Conservation (phyloP, 257 asterid species). For the Solanum habrochaites region DNA sequence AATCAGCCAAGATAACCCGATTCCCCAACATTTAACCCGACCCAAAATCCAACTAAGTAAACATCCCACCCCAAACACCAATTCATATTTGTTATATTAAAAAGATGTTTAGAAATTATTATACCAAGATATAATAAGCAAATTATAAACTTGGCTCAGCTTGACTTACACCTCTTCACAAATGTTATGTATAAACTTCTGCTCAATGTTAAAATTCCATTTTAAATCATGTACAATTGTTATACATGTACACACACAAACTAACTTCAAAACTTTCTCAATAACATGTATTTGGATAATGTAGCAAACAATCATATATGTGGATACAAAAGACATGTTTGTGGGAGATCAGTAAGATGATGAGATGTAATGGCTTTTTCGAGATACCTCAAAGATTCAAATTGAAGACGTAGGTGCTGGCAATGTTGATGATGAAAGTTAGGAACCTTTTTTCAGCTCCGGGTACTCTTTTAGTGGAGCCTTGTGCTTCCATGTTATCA, state of each 20-base stretch:
- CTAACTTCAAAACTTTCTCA: constrained; percentile 3
- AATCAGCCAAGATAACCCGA: no score
- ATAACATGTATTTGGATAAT: neutral
- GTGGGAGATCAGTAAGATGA: neutral
- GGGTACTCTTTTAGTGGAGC: neutral
- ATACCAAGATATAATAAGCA: neutral
- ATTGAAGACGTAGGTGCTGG: neutral
- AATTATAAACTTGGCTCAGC: neutral
- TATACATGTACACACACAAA: neutral
- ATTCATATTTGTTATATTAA: neutral
- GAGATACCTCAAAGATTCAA: neutral
- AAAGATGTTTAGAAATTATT: neutral
- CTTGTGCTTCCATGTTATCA: neutral
- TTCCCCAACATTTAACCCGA: no score
- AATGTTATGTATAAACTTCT: neutral
- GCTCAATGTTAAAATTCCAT: neutral
- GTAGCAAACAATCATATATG: neutral
- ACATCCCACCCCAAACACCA: neutral
- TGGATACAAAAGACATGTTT: neutral
- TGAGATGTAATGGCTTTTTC: neutral
- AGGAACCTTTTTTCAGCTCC: neutral
- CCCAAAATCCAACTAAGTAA: no score
- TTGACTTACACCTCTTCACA: neutral
- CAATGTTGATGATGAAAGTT: neutral
- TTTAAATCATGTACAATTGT: neutral